Evolutionary conservation across 495 filamentous ascomycete genomes (phyloP), one percentile per base, ranked within the genome.

Genomic region (Penicillium soppii): DNA sequence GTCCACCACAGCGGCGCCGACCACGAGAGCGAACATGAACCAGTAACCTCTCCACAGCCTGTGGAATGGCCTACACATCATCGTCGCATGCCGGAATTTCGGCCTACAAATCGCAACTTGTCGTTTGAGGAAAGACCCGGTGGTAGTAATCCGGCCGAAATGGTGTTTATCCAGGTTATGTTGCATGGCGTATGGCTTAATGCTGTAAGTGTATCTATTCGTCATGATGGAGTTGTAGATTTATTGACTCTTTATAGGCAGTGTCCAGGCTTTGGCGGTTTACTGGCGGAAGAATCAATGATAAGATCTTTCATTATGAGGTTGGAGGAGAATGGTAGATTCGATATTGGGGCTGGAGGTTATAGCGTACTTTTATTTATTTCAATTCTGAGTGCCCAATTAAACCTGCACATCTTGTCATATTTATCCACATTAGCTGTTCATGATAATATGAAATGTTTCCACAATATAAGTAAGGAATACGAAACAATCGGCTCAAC

Each of bases 171-270:
- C 40, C 66, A 66, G 38, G 55, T 73, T 2, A 81, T 84, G 79
- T 70, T 82, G 41, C 70, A 73, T 8, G 79, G 79, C 5, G 74
- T 79, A 7, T 68, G 64, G 67, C 49, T 77, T n/a, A 76, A 81
- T 54, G 66, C 73, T 47, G 81, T 84, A 58, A 54, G 78, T 70
- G 33, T 27, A n/a, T n/a, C 22, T 36, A 13, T 42, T 9, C 5
- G 4, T 6, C 12, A 37, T 52, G 21, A 19, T 19, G 41, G 23
- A 52, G 39, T 25, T 35, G 17, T 49, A 36, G n/a, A n/a, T n/a
- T n/a, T n/a, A 37, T 26, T 50, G 19, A 52, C 36, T 15, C 40
- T 44, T 33, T 49, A 40, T 50, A 77, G 68, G 56, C 54, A 4
- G 55, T 67, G 23, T 50, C 63, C n/a, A 60, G 65, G 21, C 44